Conservation (phyloP, 1,284 basidiomycete species). For the Xanthoconium separans region DNA sequence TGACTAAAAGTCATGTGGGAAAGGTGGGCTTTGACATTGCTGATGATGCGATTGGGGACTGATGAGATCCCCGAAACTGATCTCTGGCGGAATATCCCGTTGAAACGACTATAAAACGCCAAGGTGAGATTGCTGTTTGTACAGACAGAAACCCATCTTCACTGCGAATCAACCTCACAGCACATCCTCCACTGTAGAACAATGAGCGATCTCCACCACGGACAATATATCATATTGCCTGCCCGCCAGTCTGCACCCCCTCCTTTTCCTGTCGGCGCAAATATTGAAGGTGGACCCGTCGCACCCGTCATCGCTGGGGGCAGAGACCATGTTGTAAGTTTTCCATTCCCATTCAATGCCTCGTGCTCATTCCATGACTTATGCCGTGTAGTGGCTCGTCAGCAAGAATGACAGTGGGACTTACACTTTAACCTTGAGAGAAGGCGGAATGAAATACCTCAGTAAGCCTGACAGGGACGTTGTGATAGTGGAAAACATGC, state of each 20-base stretch:
- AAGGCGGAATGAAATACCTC: too few relatives aligned
- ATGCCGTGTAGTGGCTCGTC: too few relatives aligned
- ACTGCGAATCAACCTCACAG: not conserved
- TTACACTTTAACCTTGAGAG: too few relatives aligned
- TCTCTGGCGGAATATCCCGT: not conserved
- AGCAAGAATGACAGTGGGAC: too few relatives aligned
- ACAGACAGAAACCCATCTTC: not conserved
- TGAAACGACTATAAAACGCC: not conserved
- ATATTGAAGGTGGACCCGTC: not conserved
- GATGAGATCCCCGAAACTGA: not conserved
- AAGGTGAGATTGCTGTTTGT: not conserved
- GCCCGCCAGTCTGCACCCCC: not conserved
- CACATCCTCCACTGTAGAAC: not conserved
- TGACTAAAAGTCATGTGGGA: too few relatives aligned
- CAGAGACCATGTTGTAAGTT: not conserved
- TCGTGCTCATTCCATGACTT: too few relatives aligned
- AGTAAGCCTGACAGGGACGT: too few relatives aligned
- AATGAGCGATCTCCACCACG: not conserved
- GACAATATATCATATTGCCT: not conserved
- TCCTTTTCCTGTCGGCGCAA: not conserved
- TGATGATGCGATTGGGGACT: not conserved
- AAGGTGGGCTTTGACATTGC: not conserved
- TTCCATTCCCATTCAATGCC: too few relatives aligned
- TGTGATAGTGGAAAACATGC: too few relatives aligned
- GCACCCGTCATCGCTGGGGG: not conserved